Evolutionary conservation across 2,329 filamentous ascomycete species (phyloP), one percentile per base, ranked within the genome.

Genomic region (Aspergillus pseudotamarii): DNA sequence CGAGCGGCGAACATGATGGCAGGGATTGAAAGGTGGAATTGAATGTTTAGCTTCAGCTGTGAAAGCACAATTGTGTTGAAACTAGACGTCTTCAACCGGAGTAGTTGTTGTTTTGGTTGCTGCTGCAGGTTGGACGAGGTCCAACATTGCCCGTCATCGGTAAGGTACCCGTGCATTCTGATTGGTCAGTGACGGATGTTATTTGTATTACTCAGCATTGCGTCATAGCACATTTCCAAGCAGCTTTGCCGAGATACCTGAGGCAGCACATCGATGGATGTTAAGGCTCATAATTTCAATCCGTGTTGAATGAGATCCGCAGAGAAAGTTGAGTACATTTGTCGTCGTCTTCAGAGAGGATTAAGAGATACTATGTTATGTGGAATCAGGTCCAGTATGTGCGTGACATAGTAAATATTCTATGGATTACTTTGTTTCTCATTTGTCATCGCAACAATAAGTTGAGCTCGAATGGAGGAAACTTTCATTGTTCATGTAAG

Each of bases 1-100:
- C 75, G 76, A 58, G 75, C 68, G 50, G 75, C 74, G 61, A 80
- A 79, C 77, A 80, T 79, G 54, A 45, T 71, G 67, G n/a, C 19
- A 30, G 23, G 1, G 28, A 23, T 19, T 23, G 8, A 6, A 26
- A 3, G 2, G 3, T 11, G 6, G 46, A 54, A 34, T 36, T 32
- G 30, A 32, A 9, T 36, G 26, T 50, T 50, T 4, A 12, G 4
- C 2, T 54, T 32, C 48, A 51, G 26, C 6, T 16, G n/a, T 4
- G 16, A 23, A 38, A 48, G 51, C 34, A n/a, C 21, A 6, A 36
- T 21, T 6, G 2, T 4, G 19, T 36, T 54, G 32, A 36, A 23
- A n/a, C 6, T 19, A 36, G 19, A 12, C 10, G 9, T 34, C 10
- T 32, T 53, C 30, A 51, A 21, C 32, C 4, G 28, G 11, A 16